Evolutionary conservation across 306 rosid species (phyloP), one percentile per base, ranked within the genome.

Genomic region (Cotoneaster glaucophyllus): DNA sequence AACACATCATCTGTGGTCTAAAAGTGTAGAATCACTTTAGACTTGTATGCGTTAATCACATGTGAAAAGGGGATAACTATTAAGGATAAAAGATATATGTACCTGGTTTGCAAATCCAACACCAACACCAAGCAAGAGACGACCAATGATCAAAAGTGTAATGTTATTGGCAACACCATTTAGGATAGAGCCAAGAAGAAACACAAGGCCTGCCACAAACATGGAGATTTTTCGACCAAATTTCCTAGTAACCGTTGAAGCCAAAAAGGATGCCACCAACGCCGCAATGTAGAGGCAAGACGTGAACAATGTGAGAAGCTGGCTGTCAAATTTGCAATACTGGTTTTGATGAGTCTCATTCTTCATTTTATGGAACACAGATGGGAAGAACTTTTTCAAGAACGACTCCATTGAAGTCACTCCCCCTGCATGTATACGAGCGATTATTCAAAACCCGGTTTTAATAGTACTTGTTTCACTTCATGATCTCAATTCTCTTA

Each of bases 301-400:
- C 53, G 93, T 89, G 78, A 89, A 89, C 28, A 85, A 57, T 8
- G 91, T 89, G 44, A 86, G 80, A 6, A 89, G 80, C 28, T 89
- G 86, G 70, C 89, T 87, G 65, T 89, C 87, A 54, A 85, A 89
- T n/a, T 84, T 85, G 85, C 93, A 89, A 80, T 89, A 89, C 53
- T 83, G 75, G 81, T 86, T 85, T 12, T 83, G 79, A 5, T 63
- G 72, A 5, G 74, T 39, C 59, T 82, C 89, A 64, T 77, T 32
- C 48, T 79, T 79, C 88, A 86, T 86, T 67, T 87, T 85, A 15
- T 24, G 29, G 59, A 76, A 63, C 19, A 89, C 84, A 21, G 83
- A 66, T 34, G 88, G 85, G 77, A 84, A 84, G 78, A 84, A 85
- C 43, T 85, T 70, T 53, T n/a, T 18, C 74, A 81, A 65, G 66